Percentiles rank a stretch among this genome's conserved stretches.
phyloP scores from a whole-genome alignment of 768 basidiomycete genomes.

The Glaciozyma antarctica region DNA sequence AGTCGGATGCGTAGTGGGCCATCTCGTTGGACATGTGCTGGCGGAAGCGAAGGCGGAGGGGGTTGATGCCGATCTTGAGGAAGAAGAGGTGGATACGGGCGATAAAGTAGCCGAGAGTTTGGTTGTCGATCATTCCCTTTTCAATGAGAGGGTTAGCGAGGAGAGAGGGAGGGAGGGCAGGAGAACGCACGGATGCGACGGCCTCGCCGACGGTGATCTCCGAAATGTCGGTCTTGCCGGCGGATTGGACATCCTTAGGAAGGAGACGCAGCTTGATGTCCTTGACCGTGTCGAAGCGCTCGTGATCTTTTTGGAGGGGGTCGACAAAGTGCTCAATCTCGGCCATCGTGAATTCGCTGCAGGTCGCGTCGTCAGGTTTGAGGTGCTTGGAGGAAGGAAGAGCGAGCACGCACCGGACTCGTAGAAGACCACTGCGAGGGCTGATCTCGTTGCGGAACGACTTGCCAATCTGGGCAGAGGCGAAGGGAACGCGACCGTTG shows the following conservation, averaged over 20 bases:
- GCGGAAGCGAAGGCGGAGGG: slow-evolving; percentile 72
- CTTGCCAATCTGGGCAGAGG: slow-evolving; percentile 91
- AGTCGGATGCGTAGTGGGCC: slow-evolving; percentile 98
- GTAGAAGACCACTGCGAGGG: slow-evolving; percentile 86
- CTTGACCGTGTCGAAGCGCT: slow-evolving; percentile 69
- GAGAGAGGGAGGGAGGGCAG: no score
- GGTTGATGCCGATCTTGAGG: slow-evolving; percentile 79
- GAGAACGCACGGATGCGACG: slow-evolving; percentile 49
- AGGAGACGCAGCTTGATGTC: slow-evolving; percentile 67
- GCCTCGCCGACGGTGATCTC: slow-evolving; percentile 78
- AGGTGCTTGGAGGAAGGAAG: neutral
- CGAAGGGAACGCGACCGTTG: slow-evolving; percentile 91
- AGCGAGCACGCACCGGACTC: slow-evolving; percentile 54
- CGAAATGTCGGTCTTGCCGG: slow-evolving; percentile 57
- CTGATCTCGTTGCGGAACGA: slow-evolving; percentile 98
- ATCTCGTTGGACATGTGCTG: slow-evolving; percentile 99
- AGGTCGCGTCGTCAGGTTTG: neutral
- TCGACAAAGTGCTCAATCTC: slow-evolving; percentile 99
- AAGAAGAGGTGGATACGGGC: slow-evolving; percentile 85
- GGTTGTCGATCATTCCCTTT: slow-evolving; percentile 77
- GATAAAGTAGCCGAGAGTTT: slow-evolving; percentile 95
- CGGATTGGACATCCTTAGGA: slow-evolving; percentile 69
- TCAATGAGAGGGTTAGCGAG: neutral
- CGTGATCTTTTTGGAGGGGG: slow-evolving; percentile 79
- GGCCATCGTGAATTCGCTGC: slow-evolving; percentile 90